Evolutionary conservation across 2,329 filamentous ascomycete species (phyloP), one percentile per base, ranked within the genome.

Genomic region (Pezicula carpinea): DNA sequence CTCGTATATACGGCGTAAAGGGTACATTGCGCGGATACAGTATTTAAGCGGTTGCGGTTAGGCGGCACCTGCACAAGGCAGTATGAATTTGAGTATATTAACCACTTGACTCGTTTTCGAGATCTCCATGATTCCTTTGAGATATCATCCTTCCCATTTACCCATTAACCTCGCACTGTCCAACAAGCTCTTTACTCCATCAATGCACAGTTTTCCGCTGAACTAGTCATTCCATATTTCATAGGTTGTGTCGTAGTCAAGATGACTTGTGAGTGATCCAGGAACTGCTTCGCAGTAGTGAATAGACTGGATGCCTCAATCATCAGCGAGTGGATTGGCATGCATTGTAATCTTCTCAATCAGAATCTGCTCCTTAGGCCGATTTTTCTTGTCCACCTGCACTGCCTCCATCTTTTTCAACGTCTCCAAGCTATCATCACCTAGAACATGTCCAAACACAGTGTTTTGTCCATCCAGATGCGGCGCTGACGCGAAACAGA

Each of bases 401-500:
- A 88, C 66, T 18, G 69, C 75, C 71, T 93, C 88, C 60, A 93
- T 75, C 64, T 79, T 82, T 46, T 82, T 79, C 57, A 93, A 67
- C 5, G 85, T 87, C 31, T 73, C 78, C 40, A 82, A 59, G 47
- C 78, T 76, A 38, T 82, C 80, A 56, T 85, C 82, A 32, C 78
- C 82, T 47, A 85, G 73, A 29, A 92, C 73, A 64, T 84, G 83
- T 10, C 87, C 88, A 67, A 95, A 92, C 2, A 92, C 83, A 0
- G 88, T 91, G 63, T 93, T 93, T 63, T 89, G 79, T 4, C 87
- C 88, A 64, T 93, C 89, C 35, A 95, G 71, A 68, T 93, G 89
- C 32, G 86, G 79, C 21, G 88, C 86, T 55, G 86, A 82, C 50
- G 85, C 85, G 57, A 90, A 85, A 1, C 83, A 81, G 51, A 93